Conservation (phyloP, 2,329 filamentous ascomycete genomes). For the Aspergillus bombycis region DNA sequence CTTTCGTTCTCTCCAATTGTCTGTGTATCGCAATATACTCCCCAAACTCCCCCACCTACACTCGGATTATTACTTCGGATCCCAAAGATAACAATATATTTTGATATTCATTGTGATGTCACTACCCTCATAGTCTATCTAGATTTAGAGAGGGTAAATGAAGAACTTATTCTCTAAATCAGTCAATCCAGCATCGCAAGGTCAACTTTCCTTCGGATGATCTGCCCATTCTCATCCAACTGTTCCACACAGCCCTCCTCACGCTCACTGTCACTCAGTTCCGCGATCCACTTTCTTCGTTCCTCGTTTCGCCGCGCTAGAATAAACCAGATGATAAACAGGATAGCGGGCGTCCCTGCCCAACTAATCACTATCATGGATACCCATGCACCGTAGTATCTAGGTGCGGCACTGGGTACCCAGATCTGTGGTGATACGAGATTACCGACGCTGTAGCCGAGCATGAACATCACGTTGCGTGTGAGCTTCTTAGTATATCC, state of each 20-base stretch:
- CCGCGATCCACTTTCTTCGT: background rate
- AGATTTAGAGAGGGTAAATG: background rate
- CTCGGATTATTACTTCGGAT: no score
- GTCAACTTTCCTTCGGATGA: slow-evolving; percentile 4
- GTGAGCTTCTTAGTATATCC: slow-evolving; percentile 8
- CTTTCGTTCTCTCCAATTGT: no score
- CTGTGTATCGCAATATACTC: no score
- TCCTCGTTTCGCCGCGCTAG: background rate
- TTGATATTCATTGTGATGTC: no score
- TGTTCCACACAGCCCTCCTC: slow-evolving; percentile 7
- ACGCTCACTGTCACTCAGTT: background rate
- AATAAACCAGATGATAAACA: background rate
- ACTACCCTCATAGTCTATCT: no score
- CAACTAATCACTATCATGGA: slow-evolving; percentile 2
- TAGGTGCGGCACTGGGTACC: background rate
- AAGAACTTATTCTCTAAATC: slow-evolving; percentile 9
- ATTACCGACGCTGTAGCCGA: slow-evolving; percentile 6
- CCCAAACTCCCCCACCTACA: no score
- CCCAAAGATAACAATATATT: no score
- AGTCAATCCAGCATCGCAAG: slow-evolving; percentile 7
- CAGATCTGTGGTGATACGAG: slow-evolving; percentile 10
- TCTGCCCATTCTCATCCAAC: slow-evolving; percentile 9
- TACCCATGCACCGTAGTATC: slow-evolving; percentile 1
- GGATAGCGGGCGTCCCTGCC: background rate
- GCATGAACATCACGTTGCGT: slow-evolving; percentile 9